These are phyloP conservation scores for Neoboletus magnificus DNA, from an alignment of 768 basidiomycete genomes.

Conservation along the genomic window DNA sequence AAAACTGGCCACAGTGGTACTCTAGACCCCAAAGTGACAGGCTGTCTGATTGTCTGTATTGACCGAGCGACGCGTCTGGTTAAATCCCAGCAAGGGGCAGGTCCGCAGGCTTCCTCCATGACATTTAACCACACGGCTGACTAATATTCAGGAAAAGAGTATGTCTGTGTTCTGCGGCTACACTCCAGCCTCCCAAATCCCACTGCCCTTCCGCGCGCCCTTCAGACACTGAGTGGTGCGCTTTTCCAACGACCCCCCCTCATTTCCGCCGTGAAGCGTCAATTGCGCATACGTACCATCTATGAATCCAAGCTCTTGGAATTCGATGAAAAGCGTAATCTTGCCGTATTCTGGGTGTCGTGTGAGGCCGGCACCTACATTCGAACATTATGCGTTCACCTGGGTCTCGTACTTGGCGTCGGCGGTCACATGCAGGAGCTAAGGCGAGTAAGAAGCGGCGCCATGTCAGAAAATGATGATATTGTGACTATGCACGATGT, in stretches of 20 bases:
- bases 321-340: conserved; percentile 95
- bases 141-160: conserved; percentile 77
- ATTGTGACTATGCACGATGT: conserved; percentile 99
- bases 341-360: conserved; percentile 97
- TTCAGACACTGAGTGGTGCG: conserved; percentile 96
- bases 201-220: conserved; percentile 83
- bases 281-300: conserved; percentile 95
- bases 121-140: not conserved
- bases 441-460: conserved; percentile 89
- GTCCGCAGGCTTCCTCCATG: conserved; percentile 40
- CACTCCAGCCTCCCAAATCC: conserved; percentile 82
- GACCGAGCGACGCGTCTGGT: conserved; percentile 97
- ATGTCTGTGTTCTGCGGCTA: conserved; percentile 92
- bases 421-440: conserved; percentile 99
- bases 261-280: conserved; percentile 98
- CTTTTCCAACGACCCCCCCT: conserved; percentile 98
- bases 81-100: conserved; percentile 98
- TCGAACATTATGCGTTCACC: conserved; percentile 95
- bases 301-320: conserved; percentile 95
- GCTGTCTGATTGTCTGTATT: conserved; percentile 98
- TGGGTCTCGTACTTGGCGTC: conserved; percentile 91
- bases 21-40: conserved; percentile 98
- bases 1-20: conserved; percentile 99
- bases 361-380: conserved; percentile 98
- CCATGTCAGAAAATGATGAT: conserved; percentile 96